Conservation (phyloP, 331 rosid species). For the Telfairia occidentalis region DNA sequence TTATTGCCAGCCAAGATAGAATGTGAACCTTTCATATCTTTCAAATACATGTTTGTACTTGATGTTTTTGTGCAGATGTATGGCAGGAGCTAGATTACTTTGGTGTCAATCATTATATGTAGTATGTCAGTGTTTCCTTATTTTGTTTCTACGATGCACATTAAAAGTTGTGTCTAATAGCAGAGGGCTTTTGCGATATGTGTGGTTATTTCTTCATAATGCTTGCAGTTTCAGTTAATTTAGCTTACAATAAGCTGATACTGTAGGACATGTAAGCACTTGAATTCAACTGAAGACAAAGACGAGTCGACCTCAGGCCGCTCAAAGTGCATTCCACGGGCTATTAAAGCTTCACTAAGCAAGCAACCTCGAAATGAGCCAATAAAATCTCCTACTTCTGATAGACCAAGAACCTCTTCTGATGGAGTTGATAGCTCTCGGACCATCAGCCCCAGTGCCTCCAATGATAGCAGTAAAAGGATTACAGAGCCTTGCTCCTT, state of each 20-base stretch:
- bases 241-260: not conserved
- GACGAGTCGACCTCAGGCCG: slow-evolving; percentile 55
- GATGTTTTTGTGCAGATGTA: not conserved
- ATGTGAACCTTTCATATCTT: not conserved
- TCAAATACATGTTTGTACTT: not conserved
- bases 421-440: slow-evolving; percentile 36
- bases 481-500: slow-evolving; percentile 38
- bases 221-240: not conserved
- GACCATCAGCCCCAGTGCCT: slow-evolving; percentile 27
- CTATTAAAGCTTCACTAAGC: slow-evolving; percentile 68
- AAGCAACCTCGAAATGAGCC: slow-evolving; percentile 65
- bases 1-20: not conserved
- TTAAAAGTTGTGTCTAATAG: not conserved
- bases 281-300: slow-evolving; percentile 35
- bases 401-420: slow-evolving; percentile 54
- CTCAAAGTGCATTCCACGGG: slow-evolving; percentile 71
- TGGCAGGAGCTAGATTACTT: not conserved
- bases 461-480: slow-evolving; percentile 58
- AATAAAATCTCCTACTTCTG: slow-evolving; percentile 69
- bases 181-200: not conserved
- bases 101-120: not conserved
- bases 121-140: not conserved
- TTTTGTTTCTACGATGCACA: not conserved
- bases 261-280: slow-evolving; percentile 47
- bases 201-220: not conserved